phyloP scores from a whole-genome alignment of 371 early-diverging fungal genomes.

The Apophysomyces trapeziformis region DNA sequence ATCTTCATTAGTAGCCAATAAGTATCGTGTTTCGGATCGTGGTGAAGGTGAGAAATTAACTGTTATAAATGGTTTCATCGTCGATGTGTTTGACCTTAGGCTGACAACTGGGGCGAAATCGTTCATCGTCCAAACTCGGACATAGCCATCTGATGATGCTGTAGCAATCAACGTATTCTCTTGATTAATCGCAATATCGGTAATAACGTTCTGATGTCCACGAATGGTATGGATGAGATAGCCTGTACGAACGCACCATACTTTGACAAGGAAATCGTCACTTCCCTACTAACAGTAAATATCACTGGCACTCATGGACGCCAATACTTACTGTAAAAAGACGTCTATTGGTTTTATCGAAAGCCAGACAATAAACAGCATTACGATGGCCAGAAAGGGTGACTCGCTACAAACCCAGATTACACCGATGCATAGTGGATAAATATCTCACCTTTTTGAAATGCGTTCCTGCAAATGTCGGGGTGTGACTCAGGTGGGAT shows the following conservation, averaged over 20 bases:
- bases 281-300: conserved; percentile 50
- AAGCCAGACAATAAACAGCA: conserved; percentile 74
- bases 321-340: conserved; percentile 65
- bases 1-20: conserved; percentile 80
- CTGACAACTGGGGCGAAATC: conserved; percentile 74
- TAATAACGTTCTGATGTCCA: conserved; percentile 81
- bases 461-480: conserved; percentile 30
- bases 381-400: conserved; percentile 78
- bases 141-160: conserved; percentile 78
- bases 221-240: conserved; percentile 81
- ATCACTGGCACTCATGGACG: neutral
- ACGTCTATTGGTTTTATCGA: conserved; percentile 75
- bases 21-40: conserved; percentile 66
- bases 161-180: conserved; percentile 89
- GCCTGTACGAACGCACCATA: conserved; percentile 87
- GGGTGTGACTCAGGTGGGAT: conserved; percentile 27
- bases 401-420: conserved; percentile 54
- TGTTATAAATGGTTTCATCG: conserved; percentile 69
- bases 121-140: conserved; percentile 82
- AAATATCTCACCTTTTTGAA: conserved; percentile 42
- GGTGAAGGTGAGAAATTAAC: conserved; percentile 89
- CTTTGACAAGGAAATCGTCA: conserved; percentile 87
- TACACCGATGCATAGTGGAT: conserved; percentile 25
- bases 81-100: conserved; percentile 49
- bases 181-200: conserved; percentile 79